Evolutionary conservation across 306 rosid species (phyloP).

Genomic region (Potentilla sterilis): DNA sequence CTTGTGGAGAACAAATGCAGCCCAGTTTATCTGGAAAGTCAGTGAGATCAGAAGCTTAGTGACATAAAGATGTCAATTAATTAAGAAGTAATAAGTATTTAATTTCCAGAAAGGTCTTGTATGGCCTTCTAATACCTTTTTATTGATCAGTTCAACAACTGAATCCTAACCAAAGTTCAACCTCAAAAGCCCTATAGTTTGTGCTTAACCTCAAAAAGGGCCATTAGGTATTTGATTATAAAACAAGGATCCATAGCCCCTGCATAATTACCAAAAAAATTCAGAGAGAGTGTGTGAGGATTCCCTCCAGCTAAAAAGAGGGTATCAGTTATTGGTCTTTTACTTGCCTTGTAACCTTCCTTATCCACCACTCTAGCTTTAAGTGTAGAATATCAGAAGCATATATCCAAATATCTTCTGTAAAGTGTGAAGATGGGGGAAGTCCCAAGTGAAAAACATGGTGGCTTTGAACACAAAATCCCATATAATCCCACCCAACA

Average conservation of each 20-base stretch:
- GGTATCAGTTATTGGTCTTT: constrained; percentile 51
- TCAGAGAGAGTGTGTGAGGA: constrained; percentile 27
- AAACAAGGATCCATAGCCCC: not conserved
- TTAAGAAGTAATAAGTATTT: not conserved
- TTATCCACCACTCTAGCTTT: constrained; percentile 56
- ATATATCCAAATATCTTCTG: constrained; percentile 22
- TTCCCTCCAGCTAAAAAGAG: constrained; percentile 59
- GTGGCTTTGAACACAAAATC: constrained; percentile 29
- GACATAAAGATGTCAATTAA: constrained; percentile 17
- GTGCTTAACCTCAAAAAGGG: constrained; percentile 23
- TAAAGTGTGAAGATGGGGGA: constrained; percentile 22
- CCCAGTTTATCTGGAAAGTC: constrained; percentile 22
- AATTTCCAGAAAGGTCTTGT: constrained; percentile 21
- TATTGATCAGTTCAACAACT: constrained; percentile 20
- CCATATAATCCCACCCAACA: constrained; percentile 37
- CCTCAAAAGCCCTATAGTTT: constrained; percentile 23
- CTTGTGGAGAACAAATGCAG: constrained; percentile 17
- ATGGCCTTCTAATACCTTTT: constrained; percentile 14
- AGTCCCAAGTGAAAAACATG: constrained; percentile 31
- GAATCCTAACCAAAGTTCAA: constrained; percentile 19
- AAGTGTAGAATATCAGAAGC: constrained; percentile 24
- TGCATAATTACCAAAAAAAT: constrained; percentile 12
- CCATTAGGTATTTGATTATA: constrained; percentile 8
- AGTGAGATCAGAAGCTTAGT: constrained; percentile 13
- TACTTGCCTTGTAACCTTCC: constrained; percentile 52